Percentiles rank a stretch among this genome's conserved stretches.
Conservation (phyloP, 495 filamentous ascomycete genomes). For the Xylaria cubensis region DNA sequence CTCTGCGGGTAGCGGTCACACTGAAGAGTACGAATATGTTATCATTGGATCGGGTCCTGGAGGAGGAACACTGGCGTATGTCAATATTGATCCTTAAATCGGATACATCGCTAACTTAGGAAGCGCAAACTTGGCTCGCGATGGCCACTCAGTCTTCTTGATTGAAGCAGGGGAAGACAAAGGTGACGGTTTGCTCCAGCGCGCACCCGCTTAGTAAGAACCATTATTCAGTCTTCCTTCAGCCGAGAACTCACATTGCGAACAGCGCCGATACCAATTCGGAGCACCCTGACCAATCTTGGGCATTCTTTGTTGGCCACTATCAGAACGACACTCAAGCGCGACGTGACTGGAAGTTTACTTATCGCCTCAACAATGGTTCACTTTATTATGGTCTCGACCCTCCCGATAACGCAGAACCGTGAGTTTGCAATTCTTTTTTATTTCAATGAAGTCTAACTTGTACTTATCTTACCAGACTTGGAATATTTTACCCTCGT, state of each 20-base stretch:
- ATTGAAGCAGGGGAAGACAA: conserved; percentile 60
- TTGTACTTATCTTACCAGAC: not conserved
- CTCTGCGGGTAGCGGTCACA: not conserved
- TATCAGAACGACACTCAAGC: conserved; percentile 44
- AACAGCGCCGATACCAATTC: conserved; percentile 27
- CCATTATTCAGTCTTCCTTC: not conserved
- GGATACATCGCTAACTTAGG: not conserved
- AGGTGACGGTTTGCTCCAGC: not conserved
- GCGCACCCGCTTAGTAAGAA: not conserved
- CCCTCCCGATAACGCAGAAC: conserved; percentile 39
- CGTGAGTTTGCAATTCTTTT: not conserved
- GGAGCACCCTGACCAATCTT: conserved; percentile 43
- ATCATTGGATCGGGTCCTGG: conserved; percentile 66
- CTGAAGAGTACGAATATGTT: conserved; percentile 59
- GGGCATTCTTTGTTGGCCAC: conserved; percentile 55
- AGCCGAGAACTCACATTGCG: not conserved
- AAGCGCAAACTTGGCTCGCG: conserved; percentile 47
- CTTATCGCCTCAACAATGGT: conserved; percentile 39
- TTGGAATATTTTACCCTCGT: conserved; percentile 54
- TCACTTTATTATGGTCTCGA: conserved; percentile 46
- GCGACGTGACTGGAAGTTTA: conserved; percentile 45
- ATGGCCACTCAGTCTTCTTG: conserved; percentile 58
- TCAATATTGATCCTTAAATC: not conserved
- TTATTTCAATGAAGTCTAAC: not conserved
- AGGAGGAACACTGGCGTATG: conserved; percentile 61